phyloP scores from a whole-genome alignment of 179 eudicot species.

The Silene coronaria region DNA sequence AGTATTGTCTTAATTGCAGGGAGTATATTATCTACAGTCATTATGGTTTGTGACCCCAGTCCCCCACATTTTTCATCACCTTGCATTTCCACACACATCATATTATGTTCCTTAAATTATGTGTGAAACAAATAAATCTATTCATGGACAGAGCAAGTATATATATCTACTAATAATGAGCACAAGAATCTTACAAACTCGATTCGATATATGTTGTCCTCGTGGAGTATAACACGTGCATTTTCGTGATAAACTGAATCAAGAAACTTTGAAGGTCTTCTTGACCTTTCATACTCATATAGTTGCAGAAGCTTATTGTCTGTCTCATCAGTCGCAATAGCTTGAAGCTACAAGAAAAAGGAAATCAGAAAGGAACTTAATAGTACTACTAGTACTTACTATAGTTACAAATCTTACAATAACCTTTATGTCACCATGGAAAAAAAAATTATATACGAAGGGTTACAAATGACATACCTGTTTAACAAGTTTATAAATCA shows the following conservation, averaged over 20 bases:
- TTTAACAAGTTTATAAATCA: conserved; percentile 76
- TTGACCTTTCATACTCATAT: conserved; percentile 76
- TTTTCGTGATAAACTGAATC: conserved; percentile 90
- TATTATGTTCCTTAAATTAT: neutral
- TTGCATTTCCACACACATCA: no score
- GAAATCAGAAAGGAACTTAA: conserved; percentile 11
- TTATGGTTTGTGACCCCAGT: neutral
- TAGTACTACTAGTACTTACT: no score
- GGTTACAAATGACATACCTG: conserved; percentile 42
- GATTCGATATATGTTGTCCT: conserved; percentile 74
- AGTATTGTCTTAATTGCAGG: neutral
- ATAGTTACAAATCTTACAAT: no score
- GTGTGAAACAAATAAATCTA: neutral
- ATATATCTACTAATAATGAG: neutral
- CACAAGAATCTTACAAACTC: conserved; percentile 58
- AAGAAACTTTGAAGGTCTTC: conserved; percentile 51
- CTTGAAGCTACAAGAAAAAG: conserved; percentile 66
- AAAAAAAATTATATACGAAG: no score
- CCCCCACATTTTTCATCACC: neutral
- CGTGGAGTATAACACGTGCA: conserved; percentile 80
- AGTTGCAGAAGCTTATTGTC: conserved; percentile 82
- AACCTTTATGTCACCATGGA: no score
- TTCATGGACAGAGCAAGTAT: neutral
- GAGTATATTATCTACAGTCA: neutral
- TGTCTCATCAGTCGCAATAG: conserved; percentile 71